Percentiles rank a stretch among this genome's conserved stretches.
These are phyloP conservation scores for Gracilariopsis chorda DNA, from an alignment of 23 red algal genomes.

Conservation along the genomic window DNA sequence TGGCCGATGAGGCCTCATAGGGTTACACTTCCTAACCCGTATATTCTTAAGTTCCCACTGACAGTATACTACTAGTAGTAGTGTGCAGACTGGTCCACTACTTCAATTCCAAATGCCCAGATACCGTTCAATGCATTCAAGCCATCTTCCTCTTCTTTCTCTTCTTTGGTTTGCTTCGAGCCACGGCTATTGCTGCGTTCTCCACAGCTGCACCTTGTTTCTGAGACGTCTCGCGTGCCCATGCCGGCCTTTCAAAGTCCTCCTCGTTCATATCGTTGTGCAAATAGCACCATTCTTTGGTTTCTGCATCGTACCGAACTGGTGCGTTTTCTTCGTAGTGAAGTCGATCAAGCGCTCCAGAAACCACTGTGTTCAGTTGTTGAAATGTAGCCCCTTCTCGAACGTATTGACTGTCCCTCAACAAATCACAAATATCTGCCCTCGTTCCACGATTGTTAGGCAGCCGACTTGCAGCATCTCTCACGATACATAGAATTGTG, in stretches of 20 bases:
- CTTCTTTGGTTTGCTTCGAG: conserved; percentile 41
- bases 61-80: too few relatives aligned
- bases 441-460: conserved; percentile 60
- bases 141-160: conserved; percentile 51
- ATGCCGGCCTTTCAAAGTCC: conserved; percentile 67
- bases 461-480: conserved; percentile 77
- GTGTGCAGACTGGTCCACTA: too few relatives aligned
- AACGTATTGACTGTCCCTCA: conserved; percentile 77
- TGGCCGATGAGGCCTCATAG: too few relatives aligned
- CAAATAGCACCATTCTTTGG: conserved; percentile 84
- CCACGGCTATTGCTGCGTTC: conserved; percentile 21
- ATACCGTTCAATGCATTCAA: neutral
- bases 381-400: conserved; percentile 77
- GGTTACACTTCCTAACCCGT: too few relatives aligned
- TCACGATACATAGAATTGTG: conserved; percentile 85
- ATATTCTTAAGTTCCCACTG: too few relatives aligned
- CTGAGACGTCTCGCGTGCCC: conserved; percentile 63
- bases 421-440: conserved; percentile 78
- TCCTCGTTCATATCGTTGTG: conserved; percentile 74
- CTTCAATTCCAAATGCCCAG: too few relatives aligned
- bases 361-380: conserved; percentile 81
- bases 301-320: conserved; percentile 80
- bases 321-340: conserved; percentile 81
- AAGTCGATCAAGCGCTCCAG: conserved; percentile 78
- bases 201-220: conserved; percentile 8